These are phyloP conservation scores for Trichoderma semiorbis DNA, from an alignment of 2,329 filamentous ascomycete genomes.

Conservation along the genomic window DNA sequence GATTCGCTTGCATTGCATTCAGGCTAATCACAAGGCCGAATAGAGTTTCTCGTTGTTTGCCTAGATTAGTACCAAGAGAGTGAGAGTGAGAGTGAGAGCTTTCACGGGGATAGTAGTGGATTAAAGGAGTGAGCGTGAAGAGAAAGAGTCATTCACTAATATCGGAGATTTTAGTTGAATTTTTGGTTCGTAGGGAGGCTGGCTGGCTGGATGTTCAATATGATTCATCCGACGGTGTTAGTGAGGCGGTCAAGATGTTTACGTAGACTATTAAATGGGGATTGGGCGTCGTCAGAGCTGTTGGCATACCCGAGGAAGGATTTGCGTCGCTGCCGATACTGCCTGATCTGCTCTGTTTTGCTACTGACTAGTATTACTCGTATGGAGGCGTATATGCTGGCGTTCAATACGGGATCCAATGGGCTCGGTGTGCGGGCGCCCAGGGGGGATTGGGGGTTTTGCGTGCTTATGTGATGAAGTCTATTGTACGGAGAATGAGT, in stretches of 20 bases:
- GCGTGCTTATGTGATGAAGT: not conserved
- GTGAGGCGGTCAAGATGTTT: not conserved
- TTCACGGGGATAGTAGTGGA: not conserved
- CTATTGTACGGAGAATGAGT: not conserved
- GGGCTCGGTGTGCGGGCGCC: not conserved
- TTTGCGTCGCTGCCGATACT: not conserved
- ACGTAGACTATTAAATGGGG: not conserved
- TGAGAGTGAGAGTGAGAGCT: not conserved
- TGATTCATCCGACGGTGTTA: not conserved
- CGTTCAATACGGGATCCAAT: not conserved
- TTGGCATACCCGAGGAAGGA: not conserved
- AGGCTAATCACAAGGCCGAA: not conserved
- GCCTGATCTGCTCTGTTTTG: not conserved
- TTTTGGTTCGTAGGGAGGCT: not conserved
- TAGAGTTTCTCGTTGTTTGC: not conserved
- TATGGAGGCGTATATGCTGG: not conserved
- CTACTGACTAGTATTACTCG: not conserved
- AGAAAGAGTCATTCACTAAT: not conserved
- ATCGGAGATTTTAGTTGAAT: not conserved
- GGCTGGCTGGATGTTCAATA: not conserved
- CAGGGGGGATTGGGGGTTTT: not conserved
- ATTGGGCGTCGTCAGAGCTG: not conserved
- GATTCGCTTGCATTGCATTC: not conserved
- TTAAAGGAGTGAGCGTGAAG: not conserved
- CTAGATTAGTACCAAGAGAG: not conserved